phyloP scores from a whole-genome alignment of 495 filamentous ascomycete genomes.

The Penicillium fimorum region DNA sequence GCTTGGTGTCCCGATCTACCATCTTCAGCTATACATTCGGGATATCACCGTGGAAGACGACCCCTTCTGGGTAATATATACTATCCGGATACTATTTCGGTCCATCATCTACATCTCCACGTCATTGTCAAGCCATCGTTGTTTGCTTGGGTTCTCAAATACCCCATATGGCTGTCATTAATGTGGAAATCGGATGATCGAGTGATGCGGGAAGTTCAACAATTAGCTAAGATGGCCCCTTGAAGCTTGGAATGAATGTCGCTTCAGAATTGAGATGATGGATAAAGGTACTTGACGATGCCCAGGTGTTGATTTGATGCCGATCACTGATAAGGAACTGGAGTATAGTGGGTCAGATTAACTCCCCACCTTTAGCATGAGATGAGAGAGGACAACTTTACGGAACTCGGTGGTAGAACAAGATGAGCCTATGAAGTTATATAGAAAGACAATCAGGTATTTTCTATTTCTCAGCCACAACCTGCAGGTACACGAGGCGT shows the following conservation, averaged over 20 bases:
- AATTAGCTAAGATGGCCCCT: background rate
- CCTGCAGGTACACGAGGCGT: conserved; percentile 12
- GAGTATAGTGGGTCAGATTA: conserved; percentile 12
- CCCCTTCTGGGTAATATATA: background rate
- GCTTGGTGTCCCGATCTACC: background rate
- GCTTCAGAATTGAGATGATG: background rate
- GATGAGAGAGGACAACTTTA: background rate
- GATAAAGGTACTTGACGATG: too few relatives aligned
- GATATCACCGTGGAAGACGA: background rate
- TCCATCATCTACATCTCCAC: conserved; percentile 7
- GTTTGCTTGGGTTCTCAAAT: background rate
- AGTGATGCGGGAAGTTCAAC: background rate
- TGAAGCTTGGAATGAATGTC: background rate
- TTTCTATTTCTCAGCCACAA: background rate
- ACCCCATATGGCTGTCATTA: conserved; percentile 5
- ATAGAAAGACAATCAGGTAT: background rate
- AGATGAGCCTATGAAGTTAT: background rate
- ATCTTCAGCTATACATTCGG: background rate
- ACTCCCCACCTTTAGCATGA: background rate
- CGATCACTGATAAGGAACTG: conserved; percentile 16
- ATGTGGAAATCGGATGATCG: conserved; percentile 5
- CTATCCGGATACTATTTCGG: background rate
- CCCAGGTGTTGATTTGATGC: background rate
- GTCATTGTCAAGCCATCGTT: background rate
- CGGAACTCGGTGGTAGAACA: background rate